phyloP scores from a whole-genome alignment of 2,329 filamentous ascomycete species.

The Nothopassalora personata region DNA sequence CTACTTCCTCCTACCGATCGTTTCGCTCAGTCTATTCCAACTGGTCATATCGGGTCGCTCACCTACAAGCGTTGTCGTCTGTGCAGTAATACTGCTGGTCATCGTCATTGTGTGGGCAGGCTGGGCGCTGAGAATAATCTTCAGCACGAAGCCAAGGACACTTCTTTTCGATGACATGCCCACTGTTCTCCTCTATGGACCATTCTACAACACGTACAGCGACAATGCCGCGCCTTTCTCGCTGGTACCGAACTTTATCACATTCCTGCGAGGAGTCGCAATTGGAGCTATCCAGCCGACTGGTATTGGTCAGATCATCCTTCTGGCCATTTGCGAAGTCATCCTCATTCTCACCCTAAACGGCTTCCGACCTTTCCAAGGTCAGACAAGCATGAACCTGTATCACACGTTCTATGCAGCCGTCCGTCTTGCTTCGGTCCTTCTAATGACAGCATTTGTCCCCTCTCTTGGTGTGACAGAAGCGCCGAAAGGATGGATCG shows the following conservation, averaged over 20 bases:
- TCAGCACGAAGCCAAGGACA: constrained; percentile 72
- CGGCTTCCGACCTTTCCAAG: constrained; percentile 84
- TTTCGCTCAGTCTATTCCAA: constrained; percentile 85
- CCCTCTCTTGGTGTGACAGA: constrained; percentile 75
- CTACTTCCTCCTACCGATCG: constrained; percentile 82
- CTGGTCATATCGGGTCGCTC: constrained; percentile 69
- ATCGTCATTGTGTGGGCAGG: constrained; percentile 66
- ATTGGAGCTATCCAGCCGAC: constrained; percentile 90
- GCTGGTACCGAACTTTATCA: constrained; percentile 77
- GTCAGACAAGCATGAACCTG: constrained; percentile 92
- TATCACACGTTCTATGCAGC: constrained; percentile 83
- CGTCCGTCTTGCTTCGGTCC: constrained; percentile 64
- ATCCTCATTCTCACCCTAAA: constrained; percentile 81
- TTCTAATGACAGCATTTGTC: constrained; percentile 62
- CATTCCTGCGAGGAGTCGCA: constrained; percentile 78
- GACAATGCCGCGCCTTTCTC: constrained; percentile 90
- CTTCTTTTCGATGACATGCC: constrained; percentile 90
- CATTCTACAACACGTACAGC: constrained; percentile 94
- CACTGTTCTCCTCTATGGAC: constrained; percentile 83
- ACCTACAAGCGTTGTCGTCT: constrained; percentile 63
- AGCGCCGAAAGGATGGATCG: constrained; percentile 85
- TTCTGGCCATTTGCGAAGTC: constrained; percentile 91
- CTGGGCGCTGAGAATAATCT: constrained; percentile 78
- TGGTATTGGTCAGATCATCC: constrained; percentile 85
- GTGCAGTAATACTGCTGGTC: constrained; percentile 70